phyloP scores from a whole-genome alignment of 78 protist species.

The Chrysochromulina tobinii region DNA sequence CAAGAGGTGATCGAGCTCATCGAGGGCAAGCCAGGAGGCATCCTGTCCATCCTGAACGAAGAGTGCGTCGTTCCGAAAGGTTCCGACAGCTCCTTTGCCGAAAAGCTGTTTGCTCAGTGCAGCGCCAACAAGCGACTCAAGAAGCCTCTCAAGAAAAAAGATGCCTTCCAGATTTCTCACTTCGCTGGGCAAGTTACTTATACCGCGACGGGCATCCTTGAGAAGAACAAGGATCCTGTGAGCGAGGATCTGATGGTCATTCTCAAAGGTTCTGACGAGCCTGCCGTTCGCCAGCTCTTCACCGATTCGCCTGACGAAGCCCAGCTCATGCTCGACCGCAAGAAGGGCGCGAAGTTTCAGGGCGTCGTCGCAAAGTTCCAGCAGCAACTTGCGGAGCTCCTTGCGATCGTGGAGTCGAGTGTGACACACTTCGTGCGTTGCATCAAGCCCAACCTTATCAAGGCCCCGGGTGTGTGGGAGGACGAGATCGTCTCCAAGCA shows the following conservation, averaged over 20 bases:
- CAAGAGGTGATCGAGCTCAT: slow-evolving; percentile 30
- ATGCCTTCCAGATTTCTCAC: neutral
- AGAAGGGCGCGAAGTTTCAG: neutral
- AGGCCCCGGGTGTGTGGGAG: neutral
- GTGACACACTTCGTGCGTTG: slow-evolving; percentile 42
- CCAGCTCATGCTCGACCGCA: neutral
- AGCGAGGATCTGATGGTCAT: neutral
- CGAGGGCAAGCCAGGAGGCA: slow-evolving; percentile 38
- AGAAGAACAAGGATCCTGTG: neutral
- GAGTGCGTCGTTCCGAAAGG: slow-evolving; percentile 74
- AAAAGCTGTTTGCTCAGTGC: slow-evolving; percentile 40
- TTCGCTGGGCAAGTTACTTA: neutral
- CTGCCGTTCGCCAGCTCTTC: neutral
- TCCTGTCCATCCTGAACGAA: slow-evolving; percentile 71
- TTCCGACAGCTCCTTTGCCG: slow-evolving; percentile 51
- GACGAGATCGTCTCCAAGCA: slow-evolving; percentile 40
- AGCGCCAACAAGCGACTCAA: neutral
- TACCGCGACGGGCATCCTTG: neutral
- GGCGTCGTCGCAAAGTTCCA: slow-evolving; percentile 22
- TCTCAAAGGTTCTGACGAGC: neutral
- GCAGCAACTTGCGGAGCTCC: slow-evolving; percentile 25
- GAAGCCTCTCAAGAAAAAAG: neutral
- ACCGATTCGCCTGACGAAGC: neutral
- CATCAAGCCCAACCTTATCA: slow-evolving; percentile 35
- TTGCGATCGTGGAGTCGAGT: neutral